Conservation (phyloP, 2,329 filamentous ascomycete species). For the Falciphora oryzae region DNA sequence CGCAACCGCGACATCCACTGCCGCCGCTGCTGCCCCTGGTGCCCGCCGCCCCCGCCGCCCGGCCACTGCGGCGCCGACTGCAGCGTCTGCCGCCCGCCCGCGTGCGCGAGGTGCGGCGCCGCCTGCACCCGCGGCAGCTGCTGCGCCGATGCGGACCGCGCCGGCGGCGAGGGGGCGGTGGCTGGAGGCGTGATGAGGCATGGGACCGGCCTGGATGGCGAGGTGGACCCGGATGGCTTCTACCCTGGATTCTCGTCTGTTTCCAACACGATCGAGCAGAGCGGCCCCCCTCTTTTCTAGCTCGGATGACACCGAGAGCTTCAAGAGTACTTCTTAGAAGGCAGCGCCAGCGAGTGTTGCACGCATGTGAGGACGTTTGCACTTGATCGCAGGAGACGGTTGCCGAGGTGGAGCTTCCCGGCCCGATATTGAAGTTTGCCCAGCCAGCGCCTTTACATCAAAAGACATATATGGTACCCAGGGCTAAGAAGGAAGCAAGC, state of each 20-base stretch:
- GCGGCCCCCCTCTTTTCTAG: not conserved
- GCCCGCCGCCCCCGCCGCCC: not conserved
- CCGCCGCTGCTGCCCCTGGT: not conserved
- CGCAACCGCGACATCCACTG: not conserved
- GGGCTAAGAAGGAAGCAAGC: not conserved
- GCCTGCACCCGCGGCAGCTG: not conserved
- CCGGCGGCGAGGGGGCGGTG: not conserved
- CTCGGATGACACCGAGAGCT: not conserved
- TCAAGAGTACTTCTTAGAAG: not conserved
- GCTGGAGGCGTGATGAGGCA: not conserved
- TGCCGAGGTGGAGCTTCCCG: not conserved
- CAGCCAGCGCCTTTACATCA: not conserved
- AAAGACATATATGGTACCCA: not conserved
- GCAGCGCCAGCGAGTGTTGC: not conserved
- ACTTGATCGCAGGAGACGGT: not conserved
- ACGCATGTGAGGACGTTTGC: not conserved
- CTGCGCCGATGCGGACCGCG: not conserved
- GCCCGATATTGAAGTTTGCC: not conserved
- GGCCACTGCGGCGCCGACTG: constrained; percentile 9
- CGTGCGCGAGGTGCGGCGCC: constrained; percentile 4
- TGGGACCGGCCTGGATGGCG: constrained; percentile 16
- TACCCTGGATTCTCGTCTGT: not conserved
- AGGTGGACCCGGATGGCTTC: not conserved
- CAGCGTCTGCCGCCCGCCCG: constrained; percentile 1
- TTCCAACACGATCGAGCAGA: not conserved